Base-by-base conservation (phyloP, 805 yeast species). In the Pichia insulana region DNA sequence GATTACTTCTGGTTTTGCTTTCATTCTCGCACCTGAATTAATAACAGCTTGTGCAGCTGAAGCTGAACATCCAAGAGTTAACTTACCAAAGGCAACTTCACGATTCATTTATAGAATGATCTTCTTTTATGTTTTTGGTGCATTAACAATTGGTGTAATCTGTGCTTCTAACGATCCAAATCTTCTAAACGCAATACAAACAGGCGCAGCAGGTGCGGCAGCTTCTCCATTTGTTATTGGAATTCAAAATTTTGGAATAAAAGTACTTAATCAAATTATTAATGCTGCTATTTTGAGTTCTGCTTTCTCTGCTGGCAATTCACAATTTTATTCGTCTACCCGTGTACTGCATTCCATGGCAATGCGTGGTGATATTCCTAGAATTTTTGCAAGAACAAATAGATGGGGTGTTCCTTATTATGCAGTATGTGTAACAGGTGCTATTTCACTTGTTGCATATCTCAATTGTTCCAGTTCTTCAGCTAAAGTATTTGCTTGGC, bases 161-260 rank as follows among this genome's bases (percentile, higher is more conserved):
- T 84, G 78, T 40, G 68, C 78, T 37, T 69, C 68, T 39, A 68
- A 65, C 38, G 78, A 78, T 52, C 62, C 67, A 18, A 63, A 65
- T 39, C 65, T 80, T 45, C 58, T 72, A 47, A 49, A 47, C 36
- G 73, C 72, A 9, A 59, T 72, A 50, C 65, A 65, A 4, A 59
- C 64, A 31, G 79, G 77, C 48, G 37, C 59, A 8, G 47, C 61
- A 2, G 75, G 78, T 48, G 92, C 94, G 4, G 75, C 80, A 36
- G 90, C 90, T 17, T 83, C 94, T n/a, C 96, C 96, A 28, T 87
- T 83, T 54, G 90, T 85, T 41, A 80, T 85, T 57, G 95, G 94
- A 41, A 80, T 86, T 54, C 76, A 76, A 54, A 72, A 70, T 50
- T 83, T 86, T 15, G 69, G 74, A 39, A 83, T 86, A 50, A 57